Evolutionary conservation across 225 moss, liverwort and hornwort species (phyloP), one percentile per base, ranked within the genome.

Genomic region (Marchantia polymorpha): DNA sequence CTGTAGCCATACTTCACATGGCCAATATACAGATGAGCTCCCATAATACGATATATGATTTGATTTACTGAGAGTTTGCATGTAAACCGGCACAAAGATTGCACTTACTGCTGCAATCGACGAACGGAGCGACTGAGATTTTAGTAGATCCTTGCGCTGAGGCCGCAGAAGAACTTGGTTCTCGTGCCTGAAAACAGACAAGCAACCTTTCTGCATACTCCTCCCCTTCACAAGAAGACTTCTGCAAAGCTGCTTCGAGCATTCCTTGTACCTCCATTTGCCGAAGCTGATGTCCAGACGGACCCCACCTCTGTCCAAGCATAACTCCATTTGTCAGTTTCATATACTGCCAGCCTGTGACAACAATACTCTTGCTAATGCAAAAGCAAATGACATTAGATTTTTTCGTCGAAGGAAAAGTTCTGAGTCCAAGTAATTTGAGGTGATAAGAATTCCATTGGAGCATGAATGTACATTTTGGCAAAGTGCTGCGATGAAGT

Each of bases 161-260:
- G 11, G 82, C 81, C 75, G 80, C 82, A 20, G 84, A 86, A 63
- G 86, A 76, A 75, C 82, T 75, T 56, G 72, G 70, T 58, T 84
- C 76, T 52, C 25, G 59, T 79, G 88, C 82, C 64, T 82, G 84
- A 59, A 92, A 84, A 19, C 78, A 64, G 58, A 95, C 78, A 83
- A 84, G 83, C 15, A 99, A 84, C 76, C 95, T 88, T 73, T 95
- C 95, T 55, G 93, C 92, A 92, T 93, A 99, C 74, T 90, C 89
- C 61, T 99, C 99, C 65, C 91, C 95, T 83, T 95, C 99, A 90
- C 95, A 99, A 46, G 92, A 99, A 52, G 99, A 99, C 80, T 83
- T 90, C 83, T 99, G 99, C 79, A 95, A 82, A 66, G 92, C 91
- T 75, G 79, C 90, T 64, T 91, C 90, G 69, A 99, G 87, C 93